Conservation (phyloP, 768 basidiomycete species). For the Vishniacozyma victoriae region DNA sequence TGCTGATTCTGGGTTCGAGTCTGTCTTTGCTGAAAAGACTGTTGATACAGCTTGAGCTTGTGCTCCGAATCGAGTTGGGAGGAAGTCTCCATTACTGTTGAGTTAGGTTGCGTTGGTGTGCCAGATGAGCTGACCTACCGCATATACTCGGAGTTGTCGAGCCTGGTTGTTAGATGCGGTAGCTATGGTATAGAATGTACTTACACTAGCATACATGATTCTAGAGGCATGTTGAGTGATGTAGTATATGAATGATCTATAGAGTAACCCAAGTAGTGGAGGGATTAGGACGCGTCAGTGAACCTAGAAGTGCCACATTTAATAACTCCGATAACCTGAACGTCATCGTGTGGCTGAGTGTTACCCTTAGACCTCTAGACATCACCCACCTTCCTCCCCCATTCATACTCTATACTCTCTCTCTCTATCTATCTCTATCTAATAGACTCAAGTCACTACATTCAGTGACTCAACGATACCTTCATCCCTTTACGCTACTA, state of each 20-base stretch:
- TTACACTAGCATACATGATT: conserved; percentile 89
- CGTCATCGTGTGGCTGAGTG: not conserved
- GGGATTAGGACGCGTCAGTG: conserved; percentile 1
- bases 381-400: not conserved
- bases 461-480: not conserved
- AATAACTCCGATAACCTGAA: not conserved
- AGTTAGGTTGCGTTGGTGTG: conserved; percentile 54
- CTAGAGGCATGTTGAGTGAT: conserved; percentile 69
- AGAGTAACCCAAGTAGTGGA: no score
- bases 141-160: conserved; percentile 98
- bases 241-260: not conserved
- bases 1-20: conserved; percentile 94
- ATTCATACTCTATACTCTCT: not conserved
- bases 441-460: not conserved
- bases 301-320: not conserved
- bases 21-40: conserved; percentile 86
- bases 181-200: conserved; percentile 5
- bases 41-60: conserved; percentile 86
- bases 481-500: not conserved
- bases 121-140: conserved; percentile 39
- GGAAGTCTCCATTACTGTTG: conserved; percentile 38
- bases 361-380: not conserved
- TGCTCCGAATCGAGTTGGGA: conserved; percentile 65
- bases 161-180: conserved; percentile 37
- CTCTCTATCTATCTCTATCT: conserved; percentile 1